Evolutionary conservation across 768 basidiomycete genomes (phyloP).

Genomic region (Pisolithus orientalis): DNA sequence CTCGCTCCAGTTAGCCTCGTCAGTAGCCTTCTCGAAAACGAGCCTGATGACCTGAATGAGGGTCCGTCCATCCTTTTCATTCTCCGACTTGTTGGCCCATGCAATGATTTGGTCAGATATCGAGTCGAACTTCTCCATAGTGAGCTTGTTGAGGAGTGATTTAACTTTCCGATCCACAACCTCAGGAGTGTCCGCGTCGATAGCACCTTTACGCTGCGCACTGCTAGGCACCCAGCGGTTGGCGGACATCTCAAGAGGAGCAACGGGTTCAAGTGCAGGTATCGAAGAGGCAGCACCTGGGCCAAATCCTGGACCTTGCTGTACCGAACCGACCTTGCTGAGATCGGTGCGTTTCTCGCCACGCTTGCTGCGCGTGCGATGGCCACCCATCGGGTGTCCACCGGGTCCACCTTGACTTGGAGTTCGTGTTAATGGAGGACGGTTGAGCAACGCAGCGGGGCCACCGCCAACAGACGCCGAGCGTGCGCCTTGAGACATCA

Average conservation of each 20-base stretch:
- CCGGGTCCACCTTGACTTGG: slow-evolving; percentile 54
- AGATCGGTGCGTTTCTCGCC: slow-evolving; percentile 70
- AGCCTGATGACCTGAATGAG: slow-evolving; percentile 94
- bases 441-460: slow-evolving; percentile 41
- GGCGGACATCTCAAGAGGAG: slow-evolving; percentile 68
- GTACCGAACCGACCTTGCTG: slow-evolving; percentile 35
- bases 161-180: slow-evolving; percentile 92
- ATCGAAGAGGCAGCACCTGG: slow-evolving; percentile 25
- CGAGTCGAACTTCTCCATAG: slow-evolving; percentile 93
- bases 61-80: slow-evolving; percentile 89
- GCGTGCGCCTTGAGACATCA: slow-evolving; percentile 37
- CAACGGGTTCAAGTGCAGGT: slow-evolving; percentile 55
- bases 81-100: slow-evolving; percentile 92
- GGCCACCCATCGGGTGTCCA: slow-evolving; percentile 39
- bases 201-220: slow-evolving; percentile 36
- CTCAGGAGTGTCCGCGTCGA: slow-evolving; percentile 68
- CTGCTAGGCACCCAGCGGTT: slow-evolving; percentile 72
- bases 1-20: slow-evolving; percentile 92
- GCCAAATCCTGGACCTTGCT: slow-evolving; percentile 29
- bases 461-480: slow-evolving; percentile 52
- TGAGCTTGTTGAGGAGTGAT: slow-evolving; percentile 87
- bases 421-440: slow-evolving; percentile 64
- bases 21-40: slow-evolving; percentile 96
- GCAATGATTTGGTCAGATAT: slow-evolving; percentile 92
- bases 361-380: slow-evolving; percentile 74